Evolutionary conservation across 352 stramenopile genomes (phyloP).

Genomic region (Saprolegnia parasitica): DNA sequence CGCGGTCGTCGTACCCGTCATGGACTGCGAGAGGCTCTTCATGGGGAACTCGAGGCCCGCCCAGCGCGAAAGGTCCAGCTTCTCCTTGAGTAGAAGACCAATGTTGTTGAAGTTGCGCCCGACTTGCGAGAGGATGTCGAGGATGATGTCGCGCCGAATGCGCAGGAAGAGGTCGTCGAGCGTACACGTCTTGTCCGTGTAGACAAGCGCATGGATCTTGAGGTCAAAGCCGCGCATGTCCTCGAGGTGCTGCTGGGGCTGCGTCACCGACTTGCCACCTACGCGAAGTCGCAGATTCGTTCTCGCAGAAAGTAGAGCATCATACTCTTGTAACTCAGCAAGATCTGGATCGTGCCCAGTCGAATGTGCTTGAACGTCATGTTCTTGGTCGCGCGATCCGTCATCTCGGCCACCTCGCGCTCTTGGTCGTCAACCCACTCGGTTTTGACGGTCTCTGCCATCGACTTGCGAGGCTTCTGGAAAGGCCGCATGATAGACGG

Average conservation of each 20-base stretch:
- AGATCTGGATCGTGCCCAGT: constrained; percentile 64
- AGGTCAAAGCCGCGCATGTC: constrained; percentile 82
- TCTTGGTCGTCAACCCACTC: constrained; percentile 7
- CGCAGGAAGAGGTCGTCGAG: constrained; percentile 60
- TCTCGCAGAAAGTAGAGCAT: constrained; percentile 30
- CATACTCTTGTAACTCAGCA: constrained; percentile 82
- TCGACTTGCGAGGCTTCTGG: neutral
- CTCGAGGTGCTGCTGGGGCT: constrained; percentile 49
- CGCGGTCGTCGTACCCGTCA: neutral
- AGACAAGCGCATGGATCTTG: constrained; percentile 81
- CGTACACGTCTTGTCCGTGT: constrained; percentile 84
- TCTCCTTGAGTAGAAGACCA: constrained; percentile 70
- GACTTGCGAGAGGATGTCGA: constrained; percentile 79
- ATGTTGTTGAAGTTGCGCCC: constrained; percentile 85
- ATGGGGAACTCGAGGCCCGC: constrained; percentile 45
- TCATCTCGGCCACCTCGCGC: constrained; percentile 39
- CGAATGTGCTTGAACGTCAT: constrained; percentile 81
- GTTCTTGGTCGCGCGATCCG: constrained; percentile 42
- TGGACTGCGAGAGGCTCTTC: constrained; percentile 1
- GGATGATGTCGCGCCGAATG: constrained; percentile 70
- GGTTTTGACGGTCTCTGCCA: constrained; percentile 3
- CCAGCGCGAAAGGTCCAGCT: constrained; percentile 69
- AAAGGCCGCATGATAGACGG: neutral
- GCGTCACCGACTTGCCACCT: constrained; percentile 17
- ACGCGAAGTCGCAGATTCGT: neutral